Base-by-base conservation (phyloP, 208 protist species). In the Vickermania spadyakhi region DNA sequence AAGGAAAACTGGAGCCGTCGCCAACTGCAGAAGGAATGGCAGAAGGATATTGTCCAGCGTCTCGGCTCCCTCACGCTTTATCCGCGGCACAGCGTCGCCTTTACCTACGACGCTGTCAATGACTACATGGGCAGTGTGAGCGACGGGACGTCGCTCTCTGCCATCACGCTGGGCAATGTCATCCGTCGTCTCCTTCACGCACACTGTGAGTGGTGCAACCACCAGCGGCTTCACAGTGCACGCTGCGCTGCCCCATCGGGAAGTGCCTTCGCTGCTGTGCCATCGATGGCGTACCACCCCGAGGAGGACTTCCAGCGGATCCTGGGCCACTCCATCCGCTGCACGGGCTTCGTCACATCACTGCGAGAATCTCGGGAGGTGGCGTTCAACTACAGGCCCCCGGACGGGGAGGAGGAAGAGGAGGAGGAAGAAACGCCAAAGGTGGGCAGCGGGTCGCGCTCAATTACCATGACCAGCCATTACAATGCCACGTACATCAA, bases 401-500 rank as follows among this genome's bases (percentile, higher is more conserved):
- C 55, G 25, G 7, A 42, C 31, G 50, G n/a, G 5, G 28, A 51
- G 4, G 49, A 59, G 55, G 7, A 55, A 1, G 56, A 18, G 2
- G 52, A 26, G 5, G 51, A 28, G 21, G 5, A 13, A 11, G n/a
- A 5, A 23, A 22, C 51, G n/a, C 13, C 25, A 7, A 27, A 23
- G 7, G 51, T 21, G 53, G 72, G 68, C 52, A 56, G 51, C 28
- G 69, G n/a, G 31, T 61, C 31, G 64, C 63, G 21, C 42, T 58
- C 57, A 50, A 28, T 53, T 54, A 67, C 61, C 52, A 13, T 60
- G 28, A 60, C 45, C 5, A 55, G 49, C 50, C 64, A 69, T 57
- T 63, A 64, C 23, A n/a, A 36, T 18, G 18, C 64, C 2, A 51
- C 63, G 1, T 84, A 94, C 67, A 69, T 94, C 30, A 82, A 79